phyloP scores from a whole-genome alignment of 805 yeast species.

The Komagataella phaffii region DNA sequence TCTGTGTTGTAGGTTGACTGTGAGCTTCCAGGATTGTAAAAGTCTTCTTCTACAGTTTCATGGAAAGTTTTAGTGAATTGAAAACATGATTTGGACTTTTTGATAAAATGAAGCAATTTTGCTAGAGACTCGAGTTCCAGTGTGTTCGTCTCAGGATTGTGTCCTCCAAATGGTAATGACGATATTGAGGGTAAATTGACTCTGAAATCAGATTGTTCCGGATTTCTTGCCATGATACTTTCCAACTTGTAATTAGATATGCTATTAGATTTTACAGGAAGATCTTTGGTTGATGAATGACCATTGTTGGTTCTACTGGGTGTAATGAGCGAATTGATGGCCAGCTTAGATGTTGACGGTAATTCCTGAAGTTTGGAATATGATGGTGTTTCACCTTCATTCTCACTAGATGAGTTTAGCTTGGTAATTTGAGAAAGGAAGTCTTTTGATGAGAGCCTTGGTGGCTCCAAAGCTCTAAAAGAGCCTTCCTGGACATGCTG shows the following conservation, averaged over 20 bases:
- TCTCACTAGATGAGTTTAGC: slow-evolving; percentile 9
- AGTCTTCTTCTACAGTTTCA: slow-evolving; percentile 7
- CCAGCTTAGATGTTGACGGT: slow-evolving; percentile 23
- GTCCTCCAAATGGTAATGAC: not conserved
- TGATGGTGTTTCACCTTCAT: slow-evolving; percentile 14
- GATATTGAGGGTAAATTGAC: not conserved
- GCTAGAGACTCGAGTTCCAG: slow-evolving; percentile 9
- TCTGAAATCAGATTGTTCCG: not conserved
- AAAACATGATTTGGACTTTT: slow-evolving; percentile 50
- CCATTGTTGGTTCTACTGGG: slow-evolving; percentile 14
- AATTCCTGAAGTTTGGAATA: slow-evolving; percentile 7
- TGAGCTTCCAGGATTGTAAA: not conserved
- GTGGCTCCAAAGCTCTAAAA: not conserved
- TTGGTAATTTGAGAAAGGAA: slow-evolving; percentile 13
- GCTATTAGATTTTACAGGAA: not conserved
- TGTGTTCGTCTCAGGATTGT: not conserved
- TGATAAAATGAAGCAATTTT: slow-evolving; percentile 32
- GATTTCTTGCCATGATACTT: not conserved
- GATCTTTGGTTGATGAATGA: not conserved
- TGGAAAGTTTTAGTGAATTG: slow-evolving; percentile 20
- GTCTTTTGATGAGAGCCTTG: not conserved
- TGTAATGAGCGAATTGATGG: slow-evolving; percentile 32
- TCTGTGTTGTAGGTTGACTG: slow-evolving; percentile 16
- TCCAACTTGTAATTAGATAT: not conserved
- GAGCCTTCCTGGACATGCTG: not conserved